Conservation (phyloP, 164 flowering plant genomes). For the Kalanchoe fedtschenkoi region DNA sequence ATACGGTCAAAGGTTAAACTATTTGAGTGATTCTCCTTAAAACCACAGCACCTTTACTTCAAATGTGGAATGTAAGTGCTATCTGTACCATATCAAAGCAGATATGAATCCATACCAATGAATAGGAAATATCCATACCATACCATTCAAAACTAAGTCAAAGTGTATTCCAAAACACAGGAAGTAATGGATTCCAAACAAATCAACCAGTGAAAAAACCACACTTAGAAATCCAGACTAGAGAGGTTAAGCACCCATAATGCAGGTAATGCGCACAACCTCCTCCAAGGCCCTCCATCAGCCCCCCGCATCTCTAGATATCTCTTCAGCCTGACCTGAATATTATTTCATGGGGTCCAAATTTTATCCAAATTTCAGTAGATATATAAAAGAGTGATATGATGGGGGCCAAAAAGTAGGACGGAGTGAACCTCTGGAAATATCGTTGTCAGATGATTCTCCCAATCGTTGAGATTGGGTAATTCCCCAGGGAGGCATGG, state of each 20-base stretch:
- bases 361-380: neutral
- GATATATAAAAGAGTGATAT: neutral
- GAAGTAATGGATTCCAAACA: no score
- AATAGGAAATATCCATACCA: no score
- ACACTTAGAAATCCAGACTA: neutral
- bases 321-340: constrained; percentile 92
- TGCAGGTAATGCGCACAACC: constrained; percentile 94
- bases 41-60: no score
- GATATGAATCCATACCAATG: no score
- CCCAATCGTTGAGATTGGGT: constrained; percentile 90
- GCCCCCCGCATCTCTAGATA: constrained; percentile 99
- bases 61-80: no score
- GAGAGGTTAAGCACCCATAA: constrained; percentile 59
- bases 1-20: no score
- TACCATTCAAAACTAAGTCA: no score
- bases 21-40: neutral
- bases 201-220: no score
- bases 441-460: constrained; percentile 91
- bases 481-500: constrained; percentile 78
- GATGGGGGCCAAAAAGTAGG: neutral
- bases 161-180: no score
- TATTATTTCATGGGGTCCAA: constrained; percentile 3
- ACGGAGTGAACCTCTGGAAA: constrained; percentile 76
- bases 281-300: constrained; percentile 99
- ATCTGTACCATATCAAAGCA: no score